These are phyloP conservation scores for Rhododendron ovatum DNA, from an alignment of 148 eudicot genomes.

Conservation along the genomic window DNA sequence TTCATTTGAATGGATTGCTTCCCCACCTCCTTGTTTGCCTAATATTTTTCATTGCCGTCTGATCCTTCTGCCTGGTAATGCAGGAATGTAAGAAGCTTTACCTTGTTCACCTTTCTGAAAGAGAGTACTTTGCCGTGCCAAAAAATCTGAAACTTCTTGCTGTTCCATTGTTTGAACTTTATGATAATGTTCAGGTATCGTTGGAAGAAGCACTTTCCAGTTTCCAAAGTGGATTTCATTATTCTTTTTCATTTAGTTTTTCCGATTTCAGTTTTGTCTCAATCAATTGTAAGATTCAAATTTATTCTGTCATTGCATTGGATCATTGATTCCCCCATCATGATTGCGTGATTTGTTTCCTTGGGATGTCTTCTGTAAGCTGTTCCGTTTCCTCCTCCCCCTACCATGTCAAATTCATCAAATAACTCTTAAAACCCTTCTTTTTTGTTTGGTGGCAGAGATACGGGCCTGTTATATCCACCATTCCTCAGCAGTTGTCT, in stretches of 20 bases:
- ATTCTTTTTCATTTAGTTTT: neutral
- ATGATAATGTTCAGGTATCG: conserved; percentile 87
- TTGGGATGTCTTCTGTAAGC: neutral
- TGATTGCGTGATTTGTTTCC: neutral
- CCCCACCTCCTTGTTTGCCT: neutral
- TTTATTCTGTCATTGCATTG: neutral
- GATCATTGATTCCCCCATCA: neutral
- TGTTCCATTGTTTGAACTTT: conserved; percentile 93
- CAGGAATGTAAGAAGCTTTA: conserved; percentile 96
- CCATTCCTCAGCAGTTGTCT: conserved; percentile 93
- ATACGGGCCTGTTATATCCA: conserved; percentile 94
- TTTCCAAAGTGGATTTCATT: neutral
- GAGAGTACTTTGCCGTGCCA: conserved; percentile 94
- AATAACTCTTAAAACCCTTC: neutral
- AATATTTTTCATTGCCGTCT: neutral
- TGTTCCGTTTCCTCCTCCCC: neutral
- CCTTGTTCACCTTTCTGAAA: conserved; percentile 79
- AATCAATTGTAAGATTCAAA: no score
- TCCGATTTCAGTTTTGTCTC: neutral
- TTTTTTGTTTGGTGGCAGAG: conserved; percentile 48
- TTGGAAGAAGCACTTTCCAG: neutral
- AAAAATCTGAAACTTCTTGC: conserved; percentile 88
- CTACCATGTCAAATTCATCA: neutral
- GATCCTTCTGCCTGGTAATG: conserved; percentile 13
- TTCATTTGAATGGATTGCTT: neutral